Percentiles rank a stretch among this genome's conserved stretches.
phyloP scores from a whole-genome alignment of 352 stramenopile species.

The Globisporangium okanoganense region DNA sequence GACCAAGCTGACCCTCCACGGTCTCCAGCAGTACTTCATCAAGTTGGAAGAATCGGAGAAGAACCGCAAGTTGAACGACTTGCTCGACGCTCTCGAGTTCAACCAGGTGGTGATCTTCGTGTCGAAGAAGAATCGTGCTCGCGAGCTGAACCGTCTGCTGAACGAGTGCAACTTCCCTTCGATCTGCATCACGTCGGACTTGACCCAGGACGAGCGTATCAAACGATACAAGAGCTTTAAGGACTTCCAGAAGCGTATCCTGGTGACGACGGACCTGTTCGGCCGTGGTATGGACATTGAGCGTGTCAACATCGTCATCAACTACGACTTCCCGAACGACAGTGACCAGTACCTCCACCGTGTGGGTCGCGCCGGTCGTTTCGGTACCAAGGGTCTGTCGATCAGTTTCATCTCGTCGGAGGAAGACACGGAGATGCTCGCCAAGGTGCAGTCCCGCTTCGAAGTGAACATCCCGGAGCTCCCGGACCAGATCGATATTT shows the following conservation, averaged over 20 bases:
- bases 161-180: slow-evolving; percentile 99
- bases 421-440: slow-evolving; percentile 97
- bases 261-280: slow-evolving; percentile 99
- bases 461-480: slow-evolving; percentile 99
- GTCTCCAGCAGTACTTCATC: slow-evolving; percentile 99
- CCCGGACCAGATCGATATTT: slow-evolving; percentile 99
- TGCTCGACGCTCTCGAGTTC: slow-evolving; percentile 99
- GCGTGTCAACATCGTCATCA: slow-evolving; percentile 99
- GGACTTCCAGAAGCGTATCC: slow-evolving; percentile 99
- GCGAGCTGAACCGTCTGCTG: slow-evolving; percentile 97
- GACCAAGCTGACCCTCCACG: slow-evolving; percentile 99
- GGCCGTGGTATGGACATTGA: slow-evolving; percentile 99
- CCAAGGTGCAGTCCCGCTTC: slow-evolving; percentile 98
- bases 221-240: slow-evolving; percentile 99
- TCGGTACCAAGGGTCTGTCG: slow-evolving; percentile 99
- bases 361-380: slow-evolving; percentile 97
- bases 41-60: slow-evolving; percentile 99
- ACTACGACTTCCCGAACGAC: slow-evolving; percentile 99
- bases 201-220: slow-evolving; percentile 98
- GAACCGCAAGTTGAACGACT: slow-evolving; percentile 99
- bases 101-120: slow-evolving; percentile 99
- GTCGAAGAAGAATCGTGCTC: slow-evolving; percentile 96
- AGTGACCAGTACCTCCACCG: slow-evolving; percentile 99
- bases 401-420: slow-evolving; percentile 99
- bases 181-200: slow-evolving; percentile 98